Evolutionary conservation across 495 filamentous ascomycete species (phyloP).

Genomic region (Aspergillus panamensis): DNA sequence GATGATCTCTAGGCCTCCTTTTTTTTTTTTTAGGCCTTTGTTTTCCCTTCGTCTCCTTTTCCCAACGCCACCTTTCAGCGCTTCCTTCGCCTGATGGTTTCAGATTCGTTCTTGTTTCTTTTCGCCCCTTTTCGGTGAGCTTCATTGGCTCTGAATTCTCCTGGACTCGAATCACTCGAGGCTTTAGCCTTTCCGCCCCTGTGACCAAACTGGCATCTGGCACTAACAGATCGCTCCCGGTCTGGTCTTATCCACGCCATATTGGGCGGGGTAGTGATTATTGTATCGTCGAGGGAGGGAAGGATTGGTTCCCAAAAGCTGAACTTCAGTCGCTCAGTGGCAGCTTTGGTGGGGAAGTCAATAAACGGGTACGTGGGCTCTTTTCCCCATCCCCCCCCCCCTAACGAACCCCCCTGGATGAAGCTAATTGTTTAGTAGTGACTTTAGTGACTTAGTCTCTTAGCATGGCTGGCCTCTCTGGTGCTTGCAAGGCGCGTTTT

Average conservation of each 20-base stretch:
- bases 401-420: conserved; percentile 41
- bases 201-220: background rate
- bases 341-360: conserved; percentile 37
- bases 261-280: background rate
- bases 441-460: too few relatives aligned
- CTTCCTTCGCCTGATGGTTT: conserved; percentile 12
- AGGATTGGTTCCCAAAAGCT: background rate
- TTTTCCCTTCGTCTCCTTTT: conserved; percentile 13
- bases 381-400: conserved; percentile 38
- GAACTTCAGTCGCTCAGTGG: conserved; percentile 34
- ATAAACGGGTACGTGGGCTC: conserved; percentile 37
- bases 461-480: conserved; percentile 22
- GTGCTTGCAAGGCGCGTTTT: conserved; percentile 14
- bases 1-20: conserved; percentile 12
- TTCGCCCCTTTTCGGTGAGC: conserved; percentile 7
- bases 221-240: conserved; percentile 4
- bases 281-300: background rate
- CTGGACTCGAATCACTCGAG: conserved; percentile 10
- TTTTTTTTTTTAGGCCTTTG: conserved; percentile 12
- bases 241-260: conserved; percentile 5
- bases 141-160: conserved; percentile 13
- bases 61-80: background rate
- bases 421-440: conserved; percentile 22
- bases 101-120: conserved; percentile 18
- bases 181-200: background rate